Conservation (phyloP, 495 filamentous ascomycete genomes). For the Podospora conica region DNA sequence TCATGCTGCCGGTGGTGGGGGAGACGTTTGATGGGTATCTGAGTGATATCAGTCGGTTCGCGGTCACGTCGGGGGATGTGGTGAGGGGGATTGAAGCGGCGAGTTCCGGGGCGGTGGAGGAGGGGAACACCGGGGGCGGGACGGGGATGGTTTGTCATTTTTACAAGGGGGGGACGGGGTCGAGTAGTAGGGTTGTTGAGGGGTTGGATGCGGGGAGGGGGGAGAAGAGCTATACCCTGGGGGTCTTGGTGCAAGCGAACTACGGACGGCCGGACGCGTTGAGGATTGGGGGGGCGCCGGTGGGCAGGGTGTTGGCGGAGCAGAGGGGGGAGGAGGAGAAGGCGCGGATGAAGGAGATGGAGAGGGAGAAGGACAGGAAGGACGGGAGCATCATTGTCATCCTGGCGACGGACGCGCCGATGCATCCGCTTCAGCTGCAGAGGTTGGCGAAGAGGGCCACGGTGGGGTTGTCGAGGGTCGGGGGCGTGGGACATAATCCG, state of each 20-base stretch:
- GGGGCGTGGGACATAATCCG: constrained; percentile 42
- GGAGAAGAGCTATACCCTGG: constrained; percentile 42
- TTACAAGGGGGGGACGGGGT: constrained; percentile 50
- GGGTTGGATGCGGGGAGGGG: constrained; percentile 25
- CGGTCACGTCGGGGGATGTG: constrained; percentile 38
- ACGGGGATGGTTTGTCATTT: constrained; percentile 49
- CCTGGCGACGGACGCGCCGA: constrained; percentile 46
- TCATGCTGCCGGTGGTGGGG: constrained; percentile 45
- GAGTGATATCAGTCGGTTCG: constrained; percentile 40
- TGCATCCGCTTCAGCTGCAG: constrained; percentile 46
- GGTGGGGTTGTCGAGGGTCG: constrained; percentile 44
- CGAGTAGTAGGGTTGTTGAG: constrained; percentile 38
- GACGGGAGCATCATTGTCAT: constrained; percentile 53
- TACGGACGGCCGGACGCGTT: constrained; percentile 42
- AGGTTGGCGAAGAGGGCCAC: constrained; percentile 48
- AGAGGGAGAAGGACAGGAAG: constrained; percentile 33
- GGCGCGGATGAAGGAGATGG: constrained; percentile 24
- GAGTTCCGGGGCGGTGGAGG: constrained; percentile 33
- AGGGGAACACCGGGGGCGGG: constrained; percentile 49
- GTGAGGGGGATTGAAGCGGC: constrained; percentile 39
- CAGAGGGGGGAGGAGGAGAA: constrained; percentile 21
- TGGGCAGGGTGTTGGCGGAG: constrained; percentile 34
- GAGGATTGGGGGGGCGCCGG: constrained; percentile 43
- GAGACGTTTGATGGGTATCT: constrained; percentile 49
- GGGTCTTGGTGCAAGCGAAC: constrained; percentile 47